Evolutionary conservation across 495 filamentous ascomycete species (phyloP), one percentile per base, ranked within the genome.

Genomic region (Hypoxylon intermedium): DNA sequence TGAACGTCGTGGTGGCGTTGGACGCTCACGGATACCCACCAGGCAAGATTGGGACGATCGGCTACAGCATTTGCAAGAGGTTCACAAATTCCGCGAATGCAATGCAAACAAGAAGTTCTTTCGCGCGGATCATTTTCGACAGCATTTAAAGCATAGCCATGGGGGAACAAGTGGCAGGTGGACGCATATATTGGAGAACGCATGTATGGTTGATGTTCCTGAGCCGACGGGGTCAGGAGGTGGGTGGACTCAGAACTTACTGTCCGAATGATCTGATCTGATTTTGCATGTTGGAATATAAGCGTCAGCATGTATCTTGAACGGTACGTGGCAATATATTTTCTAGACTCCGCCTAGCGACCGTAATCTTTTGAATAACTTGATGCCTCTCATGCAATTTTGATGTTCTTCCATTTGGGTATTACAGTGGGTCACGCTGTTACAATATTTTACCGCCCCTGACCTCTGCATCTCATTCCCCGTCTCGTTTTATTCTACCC

Each of bases 91-190:
- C 55, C 88, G 88, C 47, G 90, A 93, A 69, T 95, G 91, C 75
- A 93, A 94, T 63, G 86, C 88, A 49, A 81, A 84, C 24, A 95
- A 93, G 79, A 91, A 91, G 65, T 95, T 95, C 70, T 95, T 87
- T 73, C 83, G 91, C 5, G 91, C 90, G 6, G 91, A 95, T 63
- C 91, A 94, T 63, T 95, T 94, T 73, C 82, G 91, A n/a, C 91
- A 93, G 68, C 91, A 95, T 74, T 73, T 94, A 33, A 92, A 92
- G 73, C 89, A 92, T 53, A 73, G 90, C 85, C 78, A 89, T 79
- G 18, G 87, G 83, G 46, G 48, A 30, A 86, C 85, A 3, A 88
- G 86, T 66, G 89, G 89, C 7, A 91, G 90, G 61, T 92, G 89
- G 89, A 91, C 87, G n/a, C 91, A 91, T 62, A 87, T 87, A 63